A percentile compares a stretch with the other conserved stretches of the same genome.
phyloP scores from a whole-genome alignment of 768 basidiomycete species.

The Lactarius pseudohatsudake region DNA sequence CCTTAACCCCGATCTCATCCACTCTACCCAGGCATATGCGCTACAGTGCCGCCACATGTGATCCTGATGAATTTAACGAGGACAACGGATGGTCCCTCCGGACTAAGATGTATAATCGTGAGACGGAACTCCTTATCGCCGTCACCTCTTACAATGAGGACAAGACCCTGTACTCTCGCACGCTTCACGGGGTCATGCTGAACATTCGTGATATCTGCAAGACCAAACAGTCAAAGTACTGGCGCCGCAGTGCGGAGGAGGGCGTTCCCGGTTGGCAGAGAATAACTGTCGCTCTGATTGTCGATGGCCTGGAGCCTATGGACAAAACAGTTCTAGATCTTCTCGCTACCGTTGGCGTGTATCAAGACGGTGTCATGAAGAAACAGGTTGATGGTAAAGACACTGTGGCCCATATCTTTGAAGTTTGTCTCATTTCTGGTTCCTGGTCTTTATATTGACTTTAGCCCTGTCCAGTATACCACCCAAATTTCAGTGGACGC shows the following conservation, averaged over 20 bases:
- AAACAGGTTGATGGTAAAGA: conserved; percentile 87
- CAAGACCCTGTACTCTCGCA: conserved; percentile 87
- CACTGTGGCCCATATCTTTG: conserved; percentile 92
- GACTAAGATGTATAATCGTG: conserved; percentile 79
- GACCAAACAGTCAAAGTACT: conserved; percentile 92
- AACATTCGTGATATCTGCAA: conserved; percentile 98
- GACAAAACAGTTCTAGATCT: conserved; percentile 92
- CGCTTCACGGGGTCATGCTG: conserved; percentile 93
- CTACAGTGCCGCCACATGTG: conserved; percentile 88
- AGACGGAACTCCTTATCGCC: conserved; percentile 92
- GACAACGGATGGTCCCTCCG: conserved; percentile 84
- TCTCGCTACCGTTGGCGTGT: conserved; percentile 86
- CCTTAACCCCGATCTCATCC: conserved; percentile 5
- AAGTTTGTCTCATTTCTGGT: conserved; percentile 47
- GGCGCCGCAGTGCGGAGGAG: conserved; percentile 80
- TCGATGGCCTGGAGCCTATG: conserved; percentile 93
- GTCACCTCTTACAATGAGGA: conserved; percentile 94
- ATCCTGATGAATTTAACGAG: conserved; percentile 84
- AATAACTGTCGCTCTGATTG: conserved; percentile 85
- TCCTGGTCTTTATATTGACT: conserved; percentile 12
- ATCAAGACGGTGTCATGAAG: conserved; percentile 95
- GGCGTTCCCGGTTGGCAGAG: conserved; percentile 87
- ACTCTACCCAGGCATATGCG: conserved; percentile 72
- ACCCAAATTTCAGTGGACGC: conserved; percentile 93
- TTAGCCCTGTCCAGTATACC: conserved; percentile 67